These are phyloP conservation scores for Clathrospora elynae DNA, from an alignment of 2,329 filamentous ascomycete genomes.

Conservation along the genomic window DNA sequence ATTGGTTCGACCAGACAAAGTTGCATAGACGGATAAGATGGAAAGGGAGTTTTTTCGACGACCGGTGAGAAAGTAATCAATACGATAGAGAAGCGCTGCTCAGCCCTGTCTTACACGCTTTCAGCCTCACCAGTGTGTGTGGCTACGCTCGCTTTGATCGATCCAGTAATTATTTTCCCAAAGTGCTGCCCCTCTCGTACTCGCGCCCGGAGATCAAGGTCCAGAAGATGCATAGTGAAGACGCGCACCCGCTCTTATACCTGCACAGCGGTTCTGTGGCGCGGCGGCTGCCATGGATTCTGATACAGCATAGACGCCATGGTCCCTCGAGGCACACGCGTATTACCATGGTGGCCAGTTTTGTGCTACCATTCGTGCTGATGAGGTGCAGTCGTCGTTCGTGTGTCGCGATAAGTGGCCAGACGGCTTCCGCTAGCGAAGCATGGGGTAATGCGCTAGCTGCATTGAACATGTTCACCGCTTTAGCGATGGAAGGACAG, in stretches of 20 bases:
- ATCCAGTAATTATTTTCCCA: not conserved
- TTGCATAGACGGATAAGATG: constrained; percentile 7
- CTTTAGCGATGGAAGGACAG: constrained; percentile 7
- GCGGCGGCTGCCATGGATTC: constrained; percentile 2
- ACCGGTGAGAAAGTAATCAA: constrained; percentile 25
- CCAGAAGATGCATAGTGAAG: not conserved
- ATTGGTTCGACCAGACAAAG: constrained; percentile 13
- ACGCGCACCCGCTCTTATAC: constrained; percentile 10
- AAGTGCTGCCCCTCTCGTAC: not conserved
- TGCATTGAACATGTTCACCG: constrained; percentile 11
- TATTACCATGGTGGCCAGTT: constrained; percentile 8
- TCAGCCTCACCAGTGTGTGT: constrained; percentile 19
- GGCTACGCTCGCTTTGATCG: constrained; percentile 10
- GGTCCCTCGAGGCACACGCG: constrained; percentile 9
- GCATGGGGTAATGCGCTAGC: constrained; percentile 12
- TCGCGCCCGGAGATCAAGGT: not conserved
- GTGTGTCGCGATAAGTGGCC: constrained; percentile 27
- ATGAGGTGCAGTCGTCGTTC: constrained; percentile 22
- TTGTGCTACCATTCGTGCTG: constrained; percentile 15
- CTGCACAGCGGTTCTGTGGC: constrained; percentile 3
- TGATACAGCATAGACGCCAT: constrained; percentile 4
- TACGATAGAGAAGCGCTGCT: constrained; percentile 10
- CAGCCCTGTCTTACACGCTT: constrained; percentile 19
- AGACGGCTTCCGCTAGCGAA: constrained; percentile 12
- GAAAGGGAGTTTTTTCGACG: constrained; percentile 8